Base-by-base conservation (phyloP, 129 eudicot species). In the Heracleum sosnowskyi region DNA sequence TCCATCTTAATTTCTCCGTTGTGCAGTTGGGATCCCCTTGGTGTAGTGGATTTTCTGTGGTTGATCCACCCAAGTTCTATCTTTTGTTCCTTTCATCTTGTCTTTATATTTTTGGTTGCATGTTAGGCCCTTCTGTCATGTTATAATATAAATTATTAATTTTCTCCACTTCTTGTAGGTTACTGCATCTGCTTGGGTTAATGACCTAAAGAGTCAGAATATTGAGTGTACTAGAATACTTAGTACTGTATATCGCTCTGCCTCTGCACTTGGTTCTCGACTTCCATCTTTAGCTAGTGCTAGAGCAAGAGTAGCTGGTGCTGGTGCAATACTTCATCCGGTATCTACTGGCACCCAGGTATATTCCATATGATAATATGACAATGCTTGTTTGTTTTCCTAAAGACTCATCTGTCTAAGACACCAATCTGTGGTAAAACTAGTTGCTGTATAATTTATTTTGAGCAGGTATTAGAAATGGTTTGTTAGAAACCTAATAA, bases 321-420 rank as follows among this genome's bases (percentile, higher is more conserved):
- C 99, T 74, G 95, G 97, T 78, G 94, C 95, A 77, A 91, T 96
- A 11, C 86, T 92, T 42, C 90, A 97, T 4, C 99, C 99, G 11
- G 97, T 96, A 64, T 96, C 99, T 53, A 90, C 82, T 74, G 92
- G 99, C 22, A 92, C 99, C 72, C 99, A 92, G 97, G 99, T 92
- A 82, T 51, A 15, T 28, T 62, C 47, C 29, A 53, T 73, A 76
- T 28, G 39, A 53, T 47, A 75, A 68, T 31, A 81, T 53, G 35
- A 81, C 37, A 40, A 22, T 57, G 31, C 68, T 55, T 20, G 2
- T 55, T 55, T 20, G 29, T 55, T 55, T 47, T 16, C 53, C 22
- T 46, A 47, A 47, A 47, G 49, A 35, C 45, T 36, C 0, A 11
- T 49, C 47, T 44, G 16, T 17, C 57, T 17, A 49, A 18, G 57